Evolutionary conservation across 2,329 filamentous ascomycete species (phyloP).

Genomic region (Aspergillus luchuensis): DNA sequence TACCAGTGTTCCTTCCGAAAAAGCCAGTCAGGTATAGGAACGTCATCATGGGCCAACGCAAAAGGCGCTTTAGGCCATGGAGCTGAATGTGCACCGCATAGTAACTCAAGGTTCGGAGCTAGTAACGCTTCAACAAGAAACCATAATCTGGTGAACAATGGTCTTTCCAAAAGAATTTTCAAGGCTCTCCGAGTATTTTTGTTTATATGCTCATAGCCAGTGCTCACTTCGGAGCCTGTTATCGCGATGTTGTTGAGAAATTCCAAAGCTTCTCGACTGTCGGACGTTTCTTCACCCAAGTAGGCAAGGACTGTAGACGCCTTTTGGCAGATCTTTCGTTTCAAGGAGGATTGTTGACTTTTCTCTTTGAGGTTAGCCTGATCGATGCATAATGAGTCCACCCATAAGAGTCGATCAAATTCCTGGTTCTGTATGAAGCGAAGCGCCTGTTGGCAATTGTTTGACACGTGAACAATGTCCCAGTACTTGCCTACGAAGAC

Average conservation of each 20-base stretch:
- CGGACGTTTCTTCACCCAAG: not conserved
- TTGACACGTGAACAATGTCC: not conserved
- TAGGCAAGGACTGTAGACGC: slow-evolving; percentile 8
- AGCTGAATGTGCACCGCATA: not conserved
- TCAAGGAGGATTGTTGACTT: not conserved
- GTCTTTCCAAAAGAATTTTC: not conserved
- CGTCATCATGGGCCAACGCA: not conserved
- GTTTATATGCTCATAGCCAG: not conserved
- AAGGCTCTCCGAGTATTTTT: not conserved
- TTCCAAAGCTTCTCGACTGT: not conserved
- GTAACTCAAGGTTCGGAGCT: not conserved
- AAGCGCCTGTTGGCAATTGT: not conserved
- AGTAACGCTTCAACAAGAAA: not conserved
- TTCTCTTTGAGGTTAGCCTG: not conserved
- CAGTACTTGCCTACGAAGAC: slow-evolving; percentile 10
- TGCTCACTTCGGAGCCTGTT: not conserved
- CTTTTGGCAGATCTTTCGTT: not conserved
- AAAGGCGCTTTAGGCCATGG: slow-evolving; percentile 1
- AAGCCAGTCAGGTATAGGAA: slow-evolving; percentile 3
- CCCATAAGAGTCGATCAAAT: not conserved
- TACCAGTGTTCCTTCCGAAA: slow-evolving; percentile 1
- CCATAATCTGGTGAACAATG: slow-evolving; percentile 4
- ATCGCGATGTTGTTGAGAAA: not conserved
- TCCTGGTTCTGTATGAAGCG: not conserved
- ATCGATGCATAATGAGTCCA: slow-evolving; percentile 6